Evolutionary conservation across 2,329 filamentous ascomycete genomes (phyloP).

Genomic region (Gaeumannomyces sp.): DNA sequence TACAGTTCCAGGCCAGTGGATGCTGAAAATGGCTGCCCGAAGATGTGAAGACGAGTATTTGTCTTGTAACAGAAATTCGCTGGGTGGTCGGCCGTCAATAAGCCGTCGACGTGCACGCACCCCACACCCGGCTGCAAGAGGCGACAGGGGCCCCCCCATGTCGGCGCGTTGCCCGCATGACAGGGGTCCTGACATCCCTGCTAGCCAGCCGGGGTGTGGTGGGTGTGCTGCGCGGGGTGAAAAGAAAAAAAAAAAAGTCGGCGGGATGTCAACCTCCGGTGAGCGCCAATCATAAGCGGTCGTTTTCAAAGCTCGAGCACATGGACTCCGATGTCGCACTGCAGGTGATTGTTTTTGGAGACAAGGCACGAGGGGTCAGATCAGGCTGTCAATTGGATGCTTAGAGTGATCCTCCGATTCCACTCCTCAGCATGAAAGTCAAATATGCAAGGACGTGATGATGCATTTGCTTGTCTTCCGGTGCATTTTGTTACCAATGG

Average conservation of each 20-base stretch:
- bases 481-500: background rate
- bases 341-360: conserved; percentile 2
- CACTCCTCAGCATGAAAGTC: background rate
- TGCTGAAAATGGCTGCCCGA: background rate
- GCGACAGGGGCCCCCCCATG: conserved; percentile 8
- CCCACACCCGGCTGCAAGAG: conserved; percentile 10
- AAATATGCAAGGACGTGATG: background rate
- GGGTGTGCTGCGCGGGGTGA: background rate
- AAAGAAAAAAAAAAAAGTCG: background rate
- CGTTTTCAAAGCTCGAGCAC: conserved; percentile 20
- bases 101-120: conserved; percentile 7
- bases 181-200: background rate
- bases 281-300: conserved; percentile 18
- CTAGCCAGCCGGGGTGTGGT: background rate
- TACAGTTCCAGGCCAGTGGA: background rate
- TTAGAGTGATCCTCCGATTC: background rate
- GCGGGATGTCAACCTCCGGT: background rate
- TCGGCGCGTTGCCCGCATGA: background rate
- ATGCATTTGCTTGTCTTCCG: background rate
- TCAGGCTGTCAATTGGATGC: background rate
- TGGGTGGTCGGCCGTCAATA: background rate
- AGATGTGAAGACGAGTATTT: background rate
- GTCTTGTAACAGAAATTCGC: background rate
- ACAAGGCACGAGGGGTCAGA: background rate
- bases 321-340: conserved; percentile 14